phyloP scores from a whole-genome alignment of 2,329 filamentous ascomycete species.

The Trichoderma koningiopsis region DNA sequence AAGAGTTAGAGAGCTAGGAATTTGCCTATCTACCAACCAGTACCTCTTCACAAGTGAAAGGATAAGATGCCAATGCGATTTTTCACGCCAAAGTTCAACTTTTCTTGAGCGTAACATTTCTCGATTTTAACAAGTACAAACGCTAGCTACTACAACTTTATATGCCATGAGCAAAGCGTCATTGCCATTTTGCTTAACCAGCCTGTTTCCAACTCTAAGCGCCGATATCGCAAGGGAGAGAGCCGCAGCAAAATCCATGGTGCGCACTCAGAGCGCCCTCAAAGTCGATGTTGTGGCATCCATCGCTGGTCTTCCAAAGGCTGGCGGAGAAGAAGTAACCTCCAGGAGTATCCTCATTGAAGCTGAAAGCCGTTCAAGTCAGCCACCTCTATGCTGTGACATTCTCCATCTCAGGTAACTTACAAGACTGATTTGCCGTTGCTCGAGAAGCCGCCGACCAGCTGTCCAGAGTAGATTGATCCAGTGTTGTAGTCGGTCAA shows the following conservation, averaged over 20 bases:
- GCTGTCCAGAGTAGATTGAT: not conserved
- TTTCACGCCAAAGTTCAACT: not conserved
- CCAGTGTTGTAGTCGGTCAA: not conserved
- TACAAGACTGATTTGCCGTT: not conserved
- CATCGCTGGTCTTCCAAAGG: not conserved
- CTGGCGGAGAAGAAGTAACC: not conserved
- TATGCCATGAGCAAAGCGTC: not conserved
- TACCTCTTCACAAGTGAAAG: not conserved
- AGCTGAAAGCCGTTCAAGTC: not conserved
- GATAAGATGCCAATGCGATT: not conserved
- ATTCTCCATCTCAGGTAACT: not conserved
- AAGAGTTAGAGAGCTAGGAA: not conserved
- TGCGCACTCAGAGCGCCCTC: not conserved
- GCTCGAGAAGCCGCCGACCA: not conserved
- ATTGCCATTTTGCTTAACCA: not conserved
- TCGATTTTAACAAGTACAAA: not conserved
- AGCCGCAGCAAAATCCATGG: not conserved
- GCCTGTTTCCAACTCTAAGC: not conserved
- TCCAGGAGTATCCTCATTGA: not conserved
- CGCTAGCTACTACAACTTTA: not conserved
- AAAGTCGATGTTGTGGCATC: not conserved
- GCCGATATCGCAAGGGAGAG: not conserved
- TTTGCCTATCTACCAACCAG: not conserved
- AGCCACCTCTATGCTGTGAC: not conserved
- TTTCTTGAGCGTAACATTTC: not conserved